Evolutionary conservation across 2,329 filamentous ascomycete genomes (phyloP), one percentile per base, ranked within the genome.

Genomic region (Fusarium metavorans): DNA sequence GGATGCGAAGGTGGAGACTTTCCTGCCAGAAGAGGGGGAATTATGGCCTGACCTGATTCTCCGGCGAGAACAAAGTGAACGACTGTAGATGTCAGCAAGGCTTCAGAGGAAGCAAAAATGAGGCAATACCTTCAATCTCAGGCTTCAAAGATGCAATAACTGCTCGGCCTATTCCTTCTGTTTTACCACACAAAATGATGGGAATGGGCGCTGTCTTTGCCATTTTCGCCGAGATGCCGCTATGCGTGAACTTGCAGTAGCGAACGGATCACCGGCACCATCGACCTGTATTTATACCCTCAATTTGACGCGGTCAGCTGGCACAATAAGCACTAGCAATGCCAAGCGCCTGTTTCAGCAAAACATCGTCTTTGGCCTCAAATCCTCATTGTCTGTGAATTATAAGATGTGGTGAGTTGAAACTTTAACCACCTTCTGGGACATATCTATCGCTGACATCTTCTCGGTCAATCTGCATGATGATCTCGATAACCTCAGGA

Each of bases 111-210:
- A 2, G 2, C 8, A 10, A 8, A 1, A 6, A 4, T 4, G 16
- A 1, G 16, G 30, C 2, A 5, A 8, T 45, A 58, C 72, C 72
- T 63, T 75, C 72, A 2, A 75, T 70, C 25, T 75, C 72, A 0
- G 72, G 72, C 41, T 65, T 75, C 1, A 75, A 9, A 1, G 72
- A 34, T 1, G 64, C 69, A 14, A 73, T 62, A 5, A 75, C 69
- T 4, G 20, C 60, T 7, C 32, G 37, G 0, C 72, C 72, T 1
- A 75, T 63, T 1, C 35, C 64, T 16, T 75, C 72, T 13, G 72
- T 63, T 25, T 75, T 75, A 20, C 69, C 72, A 3, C 72, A 75
- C 4, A 75, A 56, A 6, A 75, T 60, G 3, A 75, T 75, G 3
- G 72, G 69, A 1, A 75, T 73, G 0, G 69, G 34, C 1, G 1